Evolutionary conservation across 306 rosid genomes (phyloP).

Genomic region (Betula pendula): DNA sequence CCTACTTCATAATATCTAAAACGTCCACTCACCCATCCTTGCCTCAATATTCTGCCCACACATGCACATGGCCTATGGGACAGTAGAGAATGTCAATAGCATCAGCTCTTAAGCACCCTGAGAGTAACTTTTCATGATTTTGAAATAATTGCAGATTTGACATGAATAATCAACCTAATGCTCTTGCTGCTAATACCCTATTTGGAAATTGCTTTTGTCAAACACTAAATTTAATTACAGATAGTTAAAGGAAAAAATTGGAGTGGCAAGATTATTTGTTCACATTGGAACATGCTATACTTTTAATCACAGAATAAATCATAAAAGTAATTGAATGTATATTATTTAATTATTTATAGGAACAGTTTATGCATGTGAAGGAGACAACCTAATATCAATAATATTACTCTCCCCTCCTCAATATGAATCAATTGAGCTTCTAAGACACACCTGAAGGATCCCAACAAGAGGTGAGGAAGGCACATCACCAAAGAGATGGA

Average conservation of each 20-base stretch:
- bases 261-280: neutral
- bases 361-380: neutral
- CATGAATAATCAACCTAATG: constrained; percentile 7
- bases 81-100: neutral
- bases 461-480: constrained; percentile 99
- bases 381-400: neutral
- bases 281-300: neutral
- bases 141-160: neutral
- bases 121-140: neutral
- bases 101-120: neutral
- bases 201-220: neutral
- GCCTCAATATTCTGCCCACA: neutral
- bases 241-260: neutral
- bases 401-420: constrained; percentile 6
- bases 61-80: neutral
- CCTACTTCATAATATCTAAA: neutral
- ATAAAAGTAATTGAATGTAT: neutral
- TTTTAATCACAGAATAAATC: neutral
- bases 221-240: neutral
- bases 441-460: constrained; percentile 66
- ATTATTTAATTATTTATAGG: neutral
- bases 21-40: neutral
- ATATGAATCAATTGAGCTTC: constrained; percentile 21
- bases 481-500: constrained; percentile 90
- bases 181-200: neutral